These are phyloP conservation scores for Syzygium oleosum DNA, from an alignment of 345 rosid species.

Conservation along the genomic window DNA sequence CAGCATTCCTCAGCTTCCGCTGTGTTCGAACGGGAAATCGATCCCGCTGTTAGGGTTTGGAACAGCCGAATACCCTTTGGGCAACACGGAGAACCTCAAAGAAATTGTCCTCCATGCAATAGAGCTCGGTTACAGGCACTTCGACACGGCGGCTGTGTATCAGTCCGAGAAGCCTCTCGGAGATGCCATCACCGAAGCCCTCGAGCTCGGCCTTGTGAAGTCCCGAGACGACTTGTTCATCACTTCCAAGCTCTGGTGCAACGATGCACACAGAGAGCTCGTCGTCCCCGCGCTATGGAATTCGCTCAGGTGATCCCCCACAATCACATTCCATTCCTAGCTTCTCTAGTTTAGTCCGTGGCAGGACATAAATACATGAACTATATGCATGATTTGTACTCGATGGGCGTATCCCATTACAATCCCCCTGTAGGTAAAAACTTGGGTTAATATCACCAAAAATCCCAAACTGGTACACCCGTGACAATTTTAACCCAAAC, in stretches of 20 bases:
- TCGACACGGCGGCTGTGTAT: not conserved
- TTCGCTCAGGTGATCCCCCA: conserved; percentile 4
- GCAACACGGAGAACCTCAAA: not conserved
- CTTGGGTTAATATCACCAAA: too few relatives aligned
- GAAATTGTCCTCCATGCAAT: conserved; percentile 4
- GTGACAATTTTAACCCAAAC: too few relatives aligned
- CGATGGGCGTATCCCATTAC: not conserved
- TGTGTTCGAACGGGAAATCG: not conserved
- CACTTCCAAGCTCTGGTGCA: conserved; percentile 17
- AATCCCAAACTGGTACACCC: too few relatives aligned
- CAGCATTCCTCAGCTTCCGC: not conserved
- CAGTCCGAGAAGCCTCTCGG: conserved; percentile 2
- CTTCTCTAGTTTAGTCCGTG: not conserved
- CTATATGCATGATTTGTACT: not conserved
- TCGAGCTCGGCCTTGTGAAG: conserved; percentile 3
- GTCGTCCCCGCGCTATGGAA: conserved; percentile 6
- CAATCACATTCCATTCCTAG: not conserved
- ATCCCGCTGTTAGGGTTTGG: conserved; percentile 18
- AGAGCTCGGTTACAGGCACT: conserved; percentile 9
- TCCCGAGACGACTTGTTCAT: conserved; percentile 15
- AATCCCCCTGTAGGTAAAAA: not conserved
- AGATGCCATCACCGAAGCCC: conserved; percentile 8
- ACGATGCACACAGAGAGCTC: not conserved
- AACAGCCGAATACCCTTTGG: conserved; percentile 9
- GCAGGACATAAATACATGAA: not conserved